phyloP scores from a whole-genome alignment of 2,329 filamentous ascomycete species.

The Epicoccum nigrum region DNA sequence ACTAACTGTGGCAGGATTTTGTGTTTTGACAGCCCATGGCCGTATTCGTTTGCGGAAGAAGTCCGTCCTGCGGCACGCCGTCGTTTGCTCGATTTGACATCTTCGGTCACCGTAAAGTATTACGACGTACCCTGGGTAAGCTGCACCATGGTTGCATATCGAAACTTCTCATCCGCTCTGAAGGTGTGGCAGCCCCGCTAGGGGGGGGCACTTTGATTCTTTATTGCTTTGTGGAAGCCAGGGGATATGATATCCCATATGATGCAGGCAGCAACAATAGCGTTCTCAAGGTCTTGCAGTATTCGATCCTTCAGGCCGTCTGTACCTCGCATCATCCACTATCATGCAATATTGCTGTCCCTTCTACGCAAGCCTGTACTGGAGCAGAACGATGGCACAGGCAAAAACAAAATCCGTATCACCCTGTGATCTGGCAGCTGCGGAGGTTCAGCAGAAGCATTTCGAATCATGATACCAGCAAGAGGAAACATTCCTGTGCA shows the following conservation, averaged over 20 bases:
- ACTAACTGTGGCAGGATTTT: not conserved
- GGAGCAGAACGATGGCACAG: not conserved
- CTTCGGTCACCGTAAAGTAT: constrained; percentile 5
- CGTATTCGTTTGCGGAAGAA: not conserved
- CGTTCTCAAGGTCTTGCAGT: not conserved
- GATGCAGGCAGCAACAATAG: not conserved
- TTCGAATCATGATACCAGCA: not conserved
- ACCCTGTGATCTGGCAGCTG: constrained; percentile 2
- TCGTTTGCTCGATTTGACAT: constrained; percentile 1
- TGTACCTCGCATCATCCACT: not conserved
- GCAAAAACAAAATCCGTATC: constrained; percentile 1
- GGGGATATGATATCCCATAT: no score
- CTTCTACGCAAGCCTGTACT: not conserved
- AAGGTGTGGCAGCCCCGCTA: constrained; percentile 1
- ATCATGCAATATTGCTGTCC: not conserved
- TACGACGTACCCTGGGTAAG: not conserved
- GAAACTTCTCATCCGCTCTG: not conserved
- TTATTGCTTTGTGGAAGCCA: no score
- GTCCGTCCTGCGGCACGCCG: not conserved
- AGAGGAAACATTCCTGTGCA: constrained; percentile 12
- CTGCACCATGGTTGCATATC: constrained; percentile 10
- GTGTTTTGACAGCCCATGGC: not conserved
- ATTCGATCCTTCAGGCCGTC: not conserved
- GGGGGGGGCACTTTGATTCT: not conserved
- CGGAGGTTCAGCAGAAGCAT: not conserved